These are phyloP conservation scores for Citrus maxima DNA, from an alignment of 345 rosid species.

Conservation along the genomic window DNA sequence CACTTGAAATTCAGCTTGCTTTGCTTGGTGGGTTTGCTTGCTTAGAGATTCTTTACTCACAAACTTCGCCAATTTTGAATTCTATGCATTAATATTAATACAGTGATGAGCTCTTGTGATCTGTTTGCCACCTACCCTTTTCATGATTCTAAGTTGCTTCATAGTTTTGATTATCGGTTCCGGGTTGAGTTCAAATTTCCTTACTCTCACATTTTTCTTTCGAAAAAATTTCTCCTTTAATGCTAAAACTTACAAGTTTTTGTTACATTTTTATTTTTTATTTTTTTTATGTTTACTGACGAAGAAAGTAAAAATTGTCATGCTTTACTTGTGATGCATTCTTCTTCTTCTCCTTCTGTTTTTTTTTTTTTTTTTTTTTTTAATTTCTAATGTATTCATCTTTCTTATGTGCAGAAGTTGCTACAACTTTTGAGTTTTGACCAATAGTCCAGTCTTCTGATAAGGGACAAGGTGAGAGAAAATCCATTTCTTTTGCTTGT, in stretches of 20 bases:
- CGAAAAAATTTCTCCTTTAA: slow-evolving; percentile 18
- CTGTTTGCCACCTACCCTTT: slow-evolving; percentile 9
- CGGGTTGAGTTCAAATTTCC: slow-evolving; percentile 16
- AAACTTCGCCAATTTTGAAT: slow-evolving; percentile 20
- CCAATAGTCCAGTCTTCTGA: slow-evolving; percentile 31
- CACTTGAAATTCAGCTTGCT: slow-evolving; percentile 2
- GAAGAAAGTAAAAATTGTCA: slow-evolving; percentile 32
- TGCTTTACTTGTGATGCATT: slow-evolving; percentile 51
- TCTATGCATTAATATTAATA: background rate
- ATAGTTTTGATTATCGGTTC: slow-evolving; percentile 5
- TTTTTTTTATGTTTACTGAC: background rate
- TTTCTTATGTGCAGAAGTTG: slow-evolving; percentile 32
- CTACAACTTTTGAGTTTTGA: slow-evolving; percentile 29
- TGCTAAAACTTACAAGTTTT: slow-evolving; percentile 2
- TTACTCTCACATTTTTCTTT: slow-evolving; percentile 25
- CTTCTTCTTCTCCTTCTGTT: too few species aligned
- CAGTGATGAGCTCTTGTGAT: slow-evolving; percentile 9
- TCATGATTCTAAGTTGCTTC: slow-evolving; percentile 14
- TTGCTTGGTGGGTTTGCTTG: slow-evolving; percentile 15
- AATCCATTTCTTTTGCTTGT: slow-evolving; percentile 17
- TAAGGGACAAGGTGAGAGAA: slow-evolving; percentile 34
- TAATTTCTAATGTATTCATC: background rate
- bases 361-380: slow-evolving; percentile 18
- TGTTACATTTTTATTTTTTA: slow-evolving; percentile 7
- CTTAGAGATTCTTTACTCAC: slow-evolving; percentile 43